Evolutionary conservation across 2,329 filamentous ascomycete species (phyloP).

Genomic region (Zymoseptoria ardabiliae): DNA sequence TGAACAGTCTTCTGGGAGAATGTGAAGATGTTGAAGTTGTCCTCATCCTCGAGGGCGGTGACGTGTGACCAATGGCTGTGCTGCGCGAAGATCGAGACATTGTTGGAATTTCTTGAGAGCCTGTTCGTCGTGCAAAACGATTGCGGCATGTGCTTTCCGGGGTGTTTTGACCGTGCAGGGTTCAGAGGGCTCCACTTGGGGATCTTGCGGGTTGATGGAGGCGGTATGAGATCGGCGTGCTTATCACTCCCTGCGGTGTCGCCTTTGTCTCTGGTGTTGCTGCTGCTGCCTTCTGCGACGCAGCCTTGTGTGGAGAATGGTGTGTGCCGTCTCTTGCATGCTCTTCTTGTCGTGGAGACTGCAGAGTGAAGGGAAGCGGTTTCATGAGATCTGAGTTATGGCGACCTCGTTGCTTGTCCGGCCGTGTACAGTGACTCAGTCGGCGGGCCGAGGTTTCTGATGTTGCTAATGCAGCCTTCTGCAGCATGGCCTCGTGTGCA

Average conservation of each 20-base stretch:
- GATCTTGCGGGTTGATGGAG: constrained; percentile 8
- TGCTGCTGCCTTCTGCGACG: no score
- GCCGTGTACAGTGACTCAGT: constrained; percentile 6
- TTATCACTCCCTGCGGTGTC: no score
- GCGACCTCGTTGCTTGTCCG: constrained; percentile 16
- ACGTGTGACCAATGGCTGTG: not conserved
- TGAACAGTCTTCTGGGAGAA: no score
- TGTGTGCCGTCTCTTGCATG: constrained; percentile 11
- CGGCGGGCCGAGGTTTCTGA: not conserved
- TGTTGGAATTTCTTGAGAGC: constrained; percentile 16
- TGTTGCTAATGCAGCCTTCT: no score
- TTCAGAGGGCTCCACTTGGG: no score
- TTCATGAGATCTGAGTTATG: constrained; percentile 26
- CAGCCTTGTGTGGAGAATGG: no score
- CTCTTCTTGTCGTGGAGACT: constrained; percentile 19
- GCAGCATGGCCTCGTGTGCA: constrained; percentile 9
- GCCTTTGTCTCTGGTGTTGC: no score
- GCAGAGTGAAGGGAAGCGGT: constrained; percentile 23
- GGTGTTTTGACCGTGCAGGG: constrained; percentile 22
- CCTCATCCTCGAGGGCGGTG: no score
- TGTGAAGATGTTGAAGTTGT: no score
- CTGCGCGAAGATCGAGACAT: constrained; percentile 18
- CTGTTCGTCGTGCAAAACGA: constrained; percentile 15
- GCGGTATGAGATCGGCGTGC: no score
- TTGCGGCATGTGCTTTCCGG: constrained; percentile 11